Percentiles rank a stretch among this genome's conserved stretches.
Evolutionary conservation across 2,329 filamentous ascomycete species (phyloP).

Genomic region (Phaeophleospora eucalypticola): DNA sequence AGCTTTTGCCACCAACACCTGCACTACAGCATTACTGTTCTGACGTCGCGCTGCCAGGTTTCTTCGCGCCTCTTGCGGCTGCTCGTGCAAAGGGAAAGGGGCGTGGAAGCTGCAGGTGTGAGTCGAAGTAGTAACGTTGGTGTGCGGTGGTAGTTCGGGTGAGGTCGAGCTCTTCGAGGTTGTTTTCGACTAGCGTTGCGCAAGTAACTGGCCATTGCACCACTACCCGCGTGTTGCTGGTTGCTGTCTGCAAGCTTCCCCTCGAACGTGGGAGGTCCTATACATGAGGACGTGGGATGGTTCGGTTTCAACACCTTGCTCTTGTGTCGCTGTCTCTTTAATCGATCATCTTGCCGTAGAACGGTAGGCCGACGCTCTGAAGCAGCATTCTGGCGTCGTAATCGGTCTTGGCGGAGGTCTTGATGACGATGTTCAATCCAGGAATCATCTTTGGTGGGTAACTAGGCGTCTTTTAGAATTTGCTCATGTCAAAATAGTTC

Average conservation of each 20-base stretch:
- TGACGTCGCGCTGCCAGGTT: not conserved
- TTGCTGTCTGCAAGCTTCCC: not conserved
- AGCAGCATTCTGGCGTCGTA: constrained; percentile 76
- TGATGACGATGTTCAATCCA: constrained; percentile 75
- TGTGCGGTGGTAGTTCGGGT: not conserved
- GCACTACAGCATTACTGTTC: not conserved
- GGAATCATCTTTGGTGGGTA: constrained; percentile 73
- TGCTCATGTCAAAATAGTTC: not conserved
- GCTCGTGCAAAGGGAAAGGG: not conserved
- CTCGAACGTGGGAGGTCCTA: not conserved
- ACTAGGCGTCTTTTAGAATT: constrained; percentile 39
- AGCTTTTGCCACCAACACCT: not conserved
- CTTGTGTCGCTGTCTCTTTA: constrained; percentile 29
- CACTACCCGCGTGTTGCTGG: not conserved
- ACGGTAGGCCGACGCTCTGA: constrained; percentile 69
- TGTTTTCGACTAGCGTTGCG: not conserved
- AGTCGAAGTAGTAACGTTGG: not conserved
- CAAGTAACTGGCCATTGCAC: not conserved
- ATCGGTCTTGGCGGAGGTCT: constrained; percentile 81
- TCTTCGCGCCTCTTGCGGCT: not conserved
- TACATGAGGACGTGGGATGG: not conserved
- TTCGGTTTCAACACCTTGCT: not conserved
- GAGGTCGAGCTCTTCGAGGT: not conserved
- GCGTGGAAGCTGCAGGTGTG: not conserved
- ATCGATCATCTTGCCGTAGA: constrained; percentile 68